Evolutionary conservation across 306 rosid genomes (phyloP).

Genomic region (Morella rubra): DNA sequence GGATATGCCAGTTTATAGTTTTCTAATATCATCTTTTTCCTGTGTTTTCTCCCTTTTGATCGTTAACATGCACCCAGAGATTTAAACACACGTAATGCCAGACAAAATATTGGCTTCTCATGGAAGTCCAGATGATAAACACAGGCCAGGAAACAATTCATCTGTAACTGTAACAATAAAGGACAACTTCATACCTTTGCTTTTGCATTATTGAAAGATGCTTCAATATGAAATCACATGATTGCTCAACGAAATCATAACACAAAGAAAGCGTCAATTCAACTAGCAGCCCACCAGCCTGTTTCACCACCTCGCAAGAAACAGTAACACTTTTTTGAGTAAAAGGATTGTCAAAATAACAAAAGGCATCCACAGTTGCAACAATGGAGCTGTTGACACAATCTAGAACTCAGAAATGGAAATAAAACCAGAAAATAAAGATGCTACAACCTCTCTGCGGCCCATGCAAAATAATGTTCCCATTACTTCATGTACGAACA

Average conservation of each 20-base stretch:
- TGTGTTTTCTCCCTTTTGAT: background rate
- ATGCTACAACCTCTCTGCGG: background rate
- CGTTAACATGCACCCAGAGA: no score
- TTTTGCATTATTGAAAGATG: constrained; percentile 78
- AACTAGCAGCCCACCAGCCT: constrained; percentile 88
- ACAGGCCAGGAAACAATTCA: constrained; percentile 10
- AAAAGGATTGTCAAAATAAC: background rate
- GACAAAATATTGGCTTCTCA: background rate
- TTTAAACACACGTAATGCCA: background rate
- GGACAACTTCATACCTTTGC: constrained; percentile 46
- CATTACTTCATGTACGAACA: background rate
- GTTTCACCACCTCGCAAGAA: constrained; percentile 38
- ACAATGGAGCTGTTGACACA: constrained; percentile 5
- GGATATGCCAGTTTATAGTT: background rate
- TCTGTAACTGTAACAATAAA: constrained; percentile 12
- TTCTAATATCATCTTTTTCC: background rate
- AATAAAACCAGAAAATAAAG: background rate
- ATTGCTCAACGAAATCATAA: constrained; percentile 79
- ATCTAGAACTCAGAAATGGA: background rate
- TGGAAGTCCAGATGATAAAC: background rate
- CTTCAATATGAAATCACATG: constrained; percentile 72
- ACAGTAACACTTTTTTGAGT: constrained; percentile 15
- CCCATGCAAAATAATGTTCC: background rate
- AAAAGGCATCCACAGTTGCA: background rate
- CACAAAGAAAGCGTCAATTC: constrained; percentile 72